Evolutionary conservation across 1,139 yeast species (phyloP).

Genomic region (Hemisphaericaspora subhashii): DNA sequence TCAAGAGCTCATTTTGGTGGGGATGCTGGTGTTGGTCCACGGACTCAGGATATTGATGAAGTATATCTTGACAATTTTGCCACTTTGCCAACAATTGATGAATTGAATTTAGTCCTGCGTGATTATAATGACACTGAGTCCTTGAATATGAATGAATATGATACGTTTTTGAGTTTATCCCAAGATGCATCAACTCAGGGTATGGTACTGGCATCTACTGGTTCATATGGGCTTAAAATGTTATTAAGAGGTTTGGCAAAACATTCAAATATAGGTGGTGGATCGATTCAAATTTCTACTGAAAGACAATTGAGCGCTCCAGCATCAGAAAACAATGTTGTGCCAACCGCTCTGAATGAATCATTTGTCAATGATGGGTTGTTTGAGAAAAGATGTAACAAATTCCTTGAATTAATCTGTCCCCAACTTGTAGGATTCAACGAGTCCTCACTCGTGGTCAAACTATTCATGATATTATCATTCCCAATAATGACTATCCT

Average conservation of each 20-base stretch:
- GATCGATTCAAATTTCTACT: constrained; percentile 12
- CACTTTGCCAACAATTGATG: constrained; percentile 35
- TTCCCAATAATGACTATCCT: constrained; percentile 47
- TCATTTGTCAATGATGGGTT: neutral
- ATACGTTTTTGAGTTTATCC: constrained; percentile 16
- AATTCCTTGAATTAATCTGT: constrained; percentile 22
- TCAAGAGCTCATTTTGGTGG: constrained; percentile 27
- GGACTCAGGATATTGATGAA: constrained; percentile 21
- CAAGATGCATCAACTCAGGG: constrained; percentile 13
- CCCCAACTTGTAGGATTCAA: constrained; percentile 15
- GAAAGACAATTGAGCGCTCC: constrained; percentile 21
- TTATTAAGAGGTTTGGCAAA: constrained; percentile 34
- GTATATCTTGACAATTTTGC: constrained; percentile 25
- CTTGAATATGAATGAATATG: constrained; percentile 18
- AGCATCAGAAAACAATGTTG: constrained; percentile 7
- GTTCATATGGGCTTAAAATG: constrained; percentile 36
- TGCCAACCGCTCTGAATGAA: neutral
- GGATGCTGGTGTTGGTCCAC: constrained; percentile 9
- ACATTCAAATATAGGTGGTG: constrained; percentile 21
- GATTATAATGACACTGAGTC: constrained; percentile 19
- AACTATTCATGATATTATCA: constrained; percentile 29
- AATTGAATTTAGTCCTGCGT: constrained; percentile 21
- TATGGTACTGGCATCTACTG: constrained; percentile 17
- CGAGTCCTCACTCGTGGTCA: constrained; percentile 10
- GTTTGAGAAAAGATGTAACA: neutral